A percentile compares a stretch with the other conserved stretches of the same genome.
phyloP scores from a whole-genome alignment of 441 rosid genomes.

The Dalechampia spathulata region DNA sequence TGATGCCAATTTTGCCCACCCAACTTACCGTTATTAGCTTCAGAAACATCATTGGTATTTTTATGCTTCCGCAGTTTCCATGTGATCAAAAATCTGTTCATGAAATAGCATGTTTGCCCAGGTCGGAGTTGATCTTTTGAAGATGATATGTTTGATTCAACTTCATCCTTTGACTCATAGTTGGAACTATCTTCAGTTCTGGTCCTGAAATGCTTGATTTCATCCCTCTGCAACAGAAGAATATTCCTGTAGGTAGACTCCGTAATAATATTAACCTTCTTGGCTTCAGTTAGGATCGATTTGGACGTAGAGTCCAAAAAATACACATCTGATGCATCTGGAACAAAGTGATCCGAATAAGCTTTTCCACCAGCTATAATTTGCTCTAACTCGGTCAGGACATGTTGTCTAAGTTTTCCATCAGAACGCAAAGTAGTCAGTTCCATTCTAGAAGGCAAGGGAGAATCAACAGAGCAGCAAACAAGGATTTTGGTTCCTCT shows the following conservation, averaged over 20 bases:
- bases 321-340: conserved; percentile 34
- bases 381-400: conserved; percentile 29
- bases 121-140: conserved; percentile 31
- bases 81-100: conserved; percentile 65
- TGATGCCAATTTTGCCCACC: conserved; percentile 15
- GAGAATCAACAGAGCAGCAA: conserved; percentile 66
- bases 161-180: conserved; percentile 21
- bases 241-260: conserved; percentile 51
- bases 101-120: conserved; percentile 52
- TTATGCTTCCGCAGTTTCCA: conserved; percentile 39
- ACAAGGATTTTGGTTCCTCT: conserved; percentile 72
- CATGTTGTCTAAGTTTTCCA: conserved; percentile 23
- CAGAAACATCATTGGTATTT: conserved; percentile 8
- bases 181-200: conserved; percentile 30
- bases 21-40: conserved; percentile 10
- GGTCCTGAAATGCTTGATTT: conserved; percentile 49
- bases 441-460: conserved; percentile 47
- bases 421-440: conserved; percentile 18
- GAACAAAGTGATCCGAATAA: conserved; percentile 25
- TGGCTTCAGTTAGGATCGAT: conserved; percentile 61
- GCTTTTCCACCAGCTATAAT: conserved; percentile 42
- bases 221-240: conserved; percentile 48
- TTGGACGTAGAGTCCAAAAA: conserved; percentile 45
- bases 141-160: conserved; percentile 13
- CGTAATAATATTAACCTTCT: conserved; percentile 48